These are phyloP conservation scores for Selaginella tamariscina DNA, from an alignment of 75 land plant genomes.

Conservation along the genomic window DNA sequence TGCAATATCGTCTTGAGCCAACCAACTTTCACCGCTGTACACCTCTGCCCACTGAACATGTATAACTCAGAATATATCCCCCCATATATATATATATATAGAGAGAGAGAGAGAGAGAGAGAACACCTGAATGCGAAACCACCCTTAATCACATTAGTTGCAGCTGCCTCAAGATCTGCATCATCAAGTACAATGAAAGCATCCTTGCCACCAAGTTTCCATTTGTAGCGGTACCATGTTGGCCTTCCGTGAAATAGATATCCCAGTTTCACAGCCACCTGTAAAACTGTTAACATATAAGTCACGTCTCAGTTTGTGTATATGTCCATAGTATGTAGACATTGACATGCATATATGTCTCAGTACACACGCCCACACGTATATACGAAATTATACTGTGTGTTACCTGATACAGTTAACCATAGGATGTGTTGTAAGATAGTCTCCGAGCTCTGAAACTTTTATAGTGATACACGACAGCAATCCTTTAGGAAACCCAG, in stretches of 20 bases:
- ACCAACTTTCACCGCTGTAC: conserved; percentile 9
- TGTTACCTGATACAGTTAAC: conserved; percentile 13
- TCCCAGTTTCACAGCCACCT: conserved; percentile 34
- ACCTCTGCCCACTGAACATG: not conserved
- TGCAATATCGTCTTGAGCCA: not conserved
- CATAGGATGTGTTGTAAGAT: not conserved
- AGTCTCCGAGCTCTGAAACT: conserved; percentile 4
- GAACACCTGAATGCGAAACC: conserved; percentile 29
- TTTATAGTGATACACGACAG: conserved; percentile 8
- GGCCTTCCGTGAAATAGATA: conserved; percentile 29
- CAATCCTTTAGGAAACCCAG: conserved; percentile 9
- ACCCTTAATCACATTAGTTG: conserved; percentile 30
- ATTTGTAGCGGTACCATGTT: conserved; percentile 32
- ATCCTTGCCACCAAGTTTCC: conserved; percentile 37
- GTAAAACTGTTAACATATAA: conserved; percentile 19
- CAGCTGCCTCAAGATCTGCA: conserved; percentile 34
- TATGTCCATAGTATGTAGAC: too few relatives aligned
- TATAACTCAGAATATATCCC: too few relatives aligned
- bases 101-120: not conserved
- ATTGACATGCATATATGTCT: too few relatives aligned
- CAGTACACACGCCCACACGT: too few relatives aligned
- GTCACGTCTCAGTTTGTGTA: not conserved
- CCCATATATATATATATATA: not conserved
- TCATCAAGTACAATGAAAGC: conserved; percentile 32
- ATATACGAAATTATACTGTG: too few relatives aligned